These are phyloP conservation scores for Cruciata laevipes DNA, from an alignment of 257 asterid species.

Conservation along the genomic window DNA sequence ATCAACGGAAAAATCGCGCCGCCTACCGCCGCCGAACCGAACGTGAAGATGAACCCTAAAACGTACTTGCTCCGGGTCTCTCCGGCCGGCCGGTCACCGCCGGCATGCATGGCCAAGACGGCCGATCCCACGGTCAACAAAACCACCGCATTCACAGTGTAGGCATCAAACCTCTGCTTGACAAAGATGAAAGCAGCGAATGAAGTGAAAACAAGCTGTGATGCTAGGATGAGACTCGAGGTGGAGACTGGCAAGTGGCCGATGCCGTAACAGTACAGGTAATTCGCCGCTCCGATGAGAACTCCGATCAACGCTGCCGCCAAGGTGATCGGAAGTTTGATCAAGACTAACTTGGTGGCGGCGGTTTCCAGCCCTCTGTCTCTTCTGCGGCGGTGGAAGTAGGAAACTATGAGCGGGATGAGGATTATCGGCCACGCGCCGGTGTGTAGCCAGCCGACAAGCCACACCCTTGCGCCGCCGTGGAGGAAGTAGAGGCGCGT, in stretches of 20 bases:
- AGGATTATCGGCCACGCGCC: constrained; percentile 20
- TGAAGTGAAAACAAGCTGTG: constrained; percentile 21
- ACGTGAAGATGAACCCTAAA: constrained; percentile 18
- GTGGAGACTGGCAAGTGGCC: constrained; percentile 24
- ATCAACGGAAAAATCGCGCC: constrained; percentile 18
- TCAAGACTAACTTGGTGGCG: constrained; percentile 6
- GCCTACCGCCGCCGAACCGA: constrained; percentile 12
- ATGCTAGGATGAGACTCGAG: not conserved
- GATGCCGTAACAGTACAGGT: constrained; percentile 9
- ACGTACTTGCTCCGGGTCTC: constrained; percentile 12
- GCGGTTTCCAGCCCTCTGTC: not conserved
- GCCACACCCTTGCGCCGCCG: constrained; percentile 23
- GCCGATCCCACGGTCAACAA: constrained; percentile 17
- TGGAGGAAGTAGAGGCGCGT: constrained; percentile 24
- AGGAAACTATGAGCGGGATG: constrained; percentile 11
- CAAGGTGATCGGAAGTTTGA: constrained; percentile 3
- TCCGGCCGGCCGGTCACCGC: constrained; percentile 20
- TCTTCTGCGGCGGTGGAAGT: constrained; percentile 13
- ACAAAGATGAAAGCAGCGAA: constrained; percentile 20
- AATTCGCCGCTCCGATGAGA: constrained; percentile 9
- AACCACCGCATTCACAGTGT: constrained; percentile 14
- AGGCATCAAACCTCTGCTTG: constrained; percentile 22
- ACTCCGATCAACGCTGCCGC: constrained; percentile 10
- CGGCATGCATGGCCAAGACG: constrained; percentile 15
- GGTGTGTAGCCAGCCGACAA: constrained; percentile 11